Evolutionary conservation across 352 stramenopile species (phyloP), one percentile per base, ranked within the genome.

Genomic region (Phytopythium sindhum): DNA sequence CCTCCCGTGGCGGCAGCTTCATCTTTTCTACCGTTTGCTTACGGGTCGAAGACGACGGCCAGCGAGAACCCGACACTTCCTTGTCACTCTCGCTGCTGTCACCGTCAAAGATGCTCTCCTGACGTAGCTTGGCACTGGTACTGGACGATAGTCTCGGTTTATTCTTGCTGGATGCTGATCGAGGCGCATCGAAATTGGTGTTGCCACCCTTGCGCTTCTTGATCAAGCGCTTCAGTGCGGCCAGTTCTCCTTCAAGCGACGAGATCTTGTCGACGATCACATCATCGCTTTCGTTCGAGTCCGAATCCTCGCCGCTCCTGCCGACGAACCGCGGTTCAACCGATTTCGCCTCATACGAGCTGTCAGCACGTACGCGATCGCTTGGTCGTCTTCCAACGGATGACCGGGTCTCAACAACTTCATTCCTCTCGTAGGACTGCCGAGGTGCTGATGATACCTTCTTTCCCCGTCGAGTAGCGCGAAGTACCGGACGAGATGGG

Each of bases 211-310:
- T 85, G 21, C 81, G 71, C 67, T 73, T 79, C 41, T 77, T 70
- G 62, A 93, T 84, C 6, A 93, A 63, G 42, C 85, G 72, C 57
- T 93, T 93, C 7, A 93, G 56, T 8, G 77, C 76, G 45, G 80
- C 77, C 21, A 93, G 37, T 44, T 93, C 84, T 11, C 70, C 74
- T 62, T 89, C 84, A 1, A 93, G 61, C 33, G 77, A 84, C 9
- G 81, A 91, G 12, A 93, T 93, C 61, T 91, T 93, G 68, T 91
- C 75, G 33, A 89, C 84, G 58, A 93, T 93, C 48, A 85, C 83
- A 23, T 86, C 84, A 14, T 83, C 77, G 24, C 89, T 77, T 44
- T 79, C 78, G 35, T 84, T 60, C 55, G 55, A 60, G 2, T 60
- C 55, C 4, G 52, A 58, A 9, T 44, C 33, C 10, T 58, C 37